Conservation (phyloP, 192 early-diverging fungal species). For the Dimargaris cristalligena region DNA sequence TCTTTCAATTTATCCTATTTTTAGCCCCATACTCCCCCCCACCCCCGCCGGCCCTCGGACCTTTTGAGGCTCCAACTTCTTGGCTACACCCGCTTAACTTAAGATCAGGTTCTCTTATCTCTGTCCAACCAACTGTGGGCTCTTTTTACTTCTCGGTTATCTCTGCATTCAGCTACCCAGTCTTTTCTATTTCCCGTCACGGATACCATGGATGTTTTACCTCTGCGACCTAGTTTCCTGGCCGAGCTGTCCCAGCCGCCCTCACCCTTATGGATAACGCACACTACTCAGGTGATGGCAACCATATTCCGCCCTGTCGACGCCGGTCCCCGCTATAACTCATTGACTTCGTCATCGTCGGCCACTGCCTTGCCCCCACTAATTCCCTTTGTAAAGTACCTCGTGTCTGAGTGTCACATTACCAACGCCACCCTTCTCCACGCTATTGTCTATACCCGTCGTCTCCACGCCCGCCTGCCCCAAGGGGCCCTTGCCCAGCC, state of each 20-base stretch:
- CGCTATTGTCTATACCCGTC: background rate
- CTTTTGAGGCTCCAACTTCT: too few species aligned
- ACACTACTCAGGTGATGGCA: background rate
- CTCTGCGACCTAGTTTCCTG: background rate
- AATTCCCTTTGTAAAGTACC: background rate
- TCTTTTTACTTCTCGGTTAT: too few species aligned
- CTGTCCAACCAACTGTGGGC: too few species aligned
- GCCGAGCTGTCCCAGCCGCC: constrained; percentile 1
- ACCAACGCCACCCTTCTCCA: constrained; percentile 5
- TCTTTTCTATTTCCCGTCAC: too few species aligned
- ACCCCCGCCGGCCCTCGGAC: too few species aligned
- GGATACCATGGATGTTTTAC: too few species aligned
- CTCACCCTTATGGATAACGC: background rate
- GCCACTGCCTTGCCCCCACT: background rate
- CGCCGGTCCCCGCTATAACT: background rate
- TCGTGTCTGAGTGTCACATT: background rate
- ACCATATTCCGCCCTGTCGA: background rate
- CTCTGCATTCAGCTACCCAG: too few species aligned
- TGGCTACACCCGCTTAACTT: too few species aligned
- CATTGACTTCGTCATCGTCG: background rate
- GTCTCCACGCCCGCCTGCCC: background rate
- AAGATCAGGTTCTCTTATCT: too few species aligned
- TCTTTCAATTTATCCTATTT: too few species aligned
- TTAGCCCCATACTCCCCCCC: too few species aligned
- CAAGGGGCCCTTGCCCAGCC: background rate